Percentiles rank a stretch among this genome's conserved stretches.
Evolutionary conservation across 768 basidiomycete genomes (phyloP).

Genomic region (Lentinula lateritia): DNA sequence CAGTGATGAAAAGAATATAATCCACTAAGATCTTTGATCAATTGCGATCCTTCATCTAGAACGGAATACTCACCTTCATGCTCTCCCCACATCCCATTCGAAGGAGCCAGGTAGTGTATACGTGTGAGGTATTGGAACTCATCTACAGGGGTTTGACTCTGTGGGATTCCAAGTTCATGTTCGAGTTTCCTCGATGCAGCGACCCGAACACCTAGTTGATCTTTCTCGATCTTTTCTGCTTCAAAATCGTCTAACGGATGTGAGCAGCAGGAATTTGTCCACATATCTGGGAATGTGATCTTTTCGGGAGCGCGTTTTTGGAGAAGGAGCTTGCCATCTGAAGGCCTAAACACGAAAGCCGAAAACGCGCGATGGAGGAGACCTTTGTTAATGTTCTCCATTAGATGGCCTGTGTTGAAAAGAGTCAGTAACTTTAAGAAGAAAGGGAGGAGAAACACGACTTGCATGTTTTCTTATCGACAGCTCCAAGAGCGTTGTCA

Average conservation of each 20-base stretch:
- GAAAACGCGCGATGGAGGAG: slow-evolving; percentile 97
- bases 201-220: slow-evolving; percentile 77
- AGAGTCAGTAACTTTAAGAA: neutral
- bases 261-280: slow-evolving; percentile 99
- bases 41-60: neutral
- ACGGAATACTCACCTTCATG: slow-evolving; percentile 71
- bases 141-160: slow-evolving; percentile 68
- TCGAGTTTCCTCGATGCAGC: slow-evolving; percentile 96
- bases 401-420: slow-evolving; percentile 72
- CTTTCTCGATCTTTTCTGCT: slow-evolving; percentile 68
- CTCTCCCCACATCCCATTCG: slow-evolving; percentile 92
- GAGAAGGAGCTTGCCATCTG: slow-evolving; percentile 87
- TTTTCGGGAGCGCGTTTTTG: slow-evolving; percentile 97
- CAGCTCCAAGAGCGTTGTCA: slow-evolving; percentile 77
- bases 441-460: slow-evolving; percentile 8
- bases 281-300: slow-evolving; percentile 99
- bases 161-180: slow-evolving; percentile 93
- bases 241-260: slow-evolving; percentile 94
- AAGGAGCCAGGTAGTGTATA: slow-evolving; percentile 97
- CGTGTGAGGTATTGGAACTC: slow-evolving; percentile 91
- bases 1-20: slow-evolving; percentile 93
- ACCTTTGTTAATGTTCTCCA: slow-evolving; percentile 93
- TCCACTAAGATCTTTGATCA: slow-evolving; percentile 59
- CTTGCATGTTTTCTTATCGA: slow-evolving; percentile 96
- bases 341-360: slow-evolving; percentile 92